Percentiles rank a stretch among this genome's conserved stretches.
These are phyloP conservation scores for Spencermartinsiella europaea DNA, from an alignment of 805 yeast species.

Conservation along the genomic window DNA sequence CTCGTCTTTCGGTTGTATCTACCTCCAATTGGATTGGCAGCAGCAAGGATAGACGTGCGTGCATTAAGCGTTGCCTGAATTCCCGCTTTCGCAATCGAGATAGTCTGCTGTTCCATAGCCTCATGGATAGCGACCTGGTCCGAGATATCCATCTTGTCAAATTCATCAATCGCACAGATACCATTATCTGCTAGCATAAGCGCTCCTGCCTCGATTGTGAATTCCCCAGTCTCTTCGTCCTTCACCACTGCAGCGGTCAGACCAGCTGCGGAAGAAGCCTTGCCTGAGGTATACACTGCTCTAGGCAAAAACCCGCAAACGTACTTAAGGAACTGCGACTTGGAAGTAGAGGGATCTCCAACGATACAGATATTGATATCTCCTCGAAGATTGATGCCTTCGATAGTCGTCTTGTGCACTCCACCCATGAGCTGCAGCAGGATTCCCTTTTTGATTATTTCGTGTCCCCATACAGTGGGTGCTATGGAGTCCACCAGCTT, in stretches of 20 bases:
- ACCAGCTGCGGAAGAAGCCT: slow-evolving; percentile 98
- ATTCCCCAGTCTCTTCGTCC: slow-evolving; percentile 96
- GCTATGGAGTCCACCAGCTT: slow-evolving; percentile 85
- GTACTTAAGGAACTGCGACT: slow-evolving; percentile 91
- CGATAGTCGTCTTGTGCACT: slow-evolving; percentile 88
- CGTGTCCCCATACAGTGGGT: slow-evolving; percentile 96
- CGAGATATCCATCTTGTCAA: slow-evolving; percentile 91
- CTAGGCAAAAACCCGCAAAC: slow-evolving; percentile 89
- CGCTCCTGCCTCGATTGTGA: slow-evolving; percentile 98
- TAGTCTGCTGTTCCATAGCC: slow-evolving; percentile 99
- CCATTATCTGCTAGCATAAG: slow-evolving; percentile 98
- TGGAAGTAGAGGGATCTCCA: slow-evolving; percentile 97
- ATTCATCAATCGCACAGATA: slow-evolving; percentile 96
- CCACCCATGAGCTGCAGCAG: slow-evolving; percentile 88
- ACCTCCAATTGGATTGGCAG: slow-evolving; percentile 99
- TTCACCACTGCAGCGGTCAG: slow-evolving; percentile 95
- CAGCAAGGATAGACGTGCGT: slow-evolving; percentile 91
- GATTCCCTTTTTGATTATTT: slow-evolving; percentile 86
- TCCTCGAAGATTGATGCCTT: slow-evolving; percentile 92
- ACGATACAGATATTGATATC: slow-evolving; percentile 94
- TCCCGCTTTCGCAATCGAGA: slow-evolving; percentile 97
- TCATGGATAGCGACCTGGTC: slow-evolving; percentile 99
- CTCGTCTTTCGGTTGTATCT: slow-evolving; percentile 85
- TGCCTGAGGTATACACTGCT: slow-evolving; percentile 95
- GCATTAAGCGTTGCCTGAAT: slow-evolving; percentile 97